phyloP scores from a whole-genome alignment of 768 basidiomycete species.

The Hericium alpestre region DNA sequence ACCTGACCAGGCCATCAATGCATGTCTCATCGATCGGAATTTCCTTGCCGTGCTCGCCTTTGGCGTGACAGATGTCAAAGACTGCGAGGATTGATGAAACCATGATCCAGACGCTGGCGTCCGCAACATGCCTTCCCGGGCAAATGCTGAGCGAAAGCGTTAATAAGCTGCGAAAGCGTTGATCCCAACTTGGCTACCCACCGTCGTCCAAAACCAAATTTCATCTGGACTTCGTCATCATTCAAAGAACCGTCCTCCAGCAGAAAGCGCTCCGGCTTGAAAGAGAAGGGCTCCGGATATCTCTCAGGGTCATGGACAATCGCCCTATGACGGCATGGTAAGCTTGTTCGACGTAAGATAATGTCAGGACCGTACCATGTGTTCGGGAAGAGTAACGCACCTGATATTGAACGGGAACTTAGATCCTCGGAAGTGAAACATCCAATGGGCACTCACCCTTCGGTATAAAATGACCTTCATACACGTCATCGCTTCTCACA shows the following conservation, averaged over 20 bases:
- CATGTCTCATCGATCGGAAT: background rate
- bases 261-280: too few relatives aligned
- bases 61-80: background rate
- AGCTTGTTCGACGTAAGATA: too few relatives aligned
- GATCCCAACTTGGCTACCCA: too few relatives aligned
- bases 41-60: constrained; percentile 1
- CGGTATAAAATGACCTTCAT: constrained; percentile 42
- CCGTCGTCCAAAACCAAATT: too few relatives aligned
- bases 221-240: too few relatives aligned
- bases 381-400: constrained; percentile 1
- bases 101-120: constrained; percentile 7
- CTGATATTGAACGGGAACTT: constrained; percentile 6
- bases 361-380: constrained; percentile 15
- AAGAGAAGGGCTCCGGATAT: too few relatives aligned
- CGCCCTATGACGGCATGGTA: too few relatives aligned
- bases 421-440: background rate
- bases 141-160: constrained; percentile 15
- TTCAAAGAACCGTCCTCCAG: too few relatives aligned
- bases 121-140: constrained; percentile 6
- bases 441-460: constrained; percentile 26
- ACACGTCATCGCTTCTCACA: constrained; percentile 44
- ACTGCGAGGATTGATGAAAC: constrained; percentile 2
- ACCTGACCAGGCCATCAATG: background rate
- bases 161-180: background rate
- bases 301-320: too few relatives aligned